These are phyloP conservation scores for Eucalyptus erythrocorys DNA, from an alignment of 345 rosid species.

Conservation along the genomic window DNA sequence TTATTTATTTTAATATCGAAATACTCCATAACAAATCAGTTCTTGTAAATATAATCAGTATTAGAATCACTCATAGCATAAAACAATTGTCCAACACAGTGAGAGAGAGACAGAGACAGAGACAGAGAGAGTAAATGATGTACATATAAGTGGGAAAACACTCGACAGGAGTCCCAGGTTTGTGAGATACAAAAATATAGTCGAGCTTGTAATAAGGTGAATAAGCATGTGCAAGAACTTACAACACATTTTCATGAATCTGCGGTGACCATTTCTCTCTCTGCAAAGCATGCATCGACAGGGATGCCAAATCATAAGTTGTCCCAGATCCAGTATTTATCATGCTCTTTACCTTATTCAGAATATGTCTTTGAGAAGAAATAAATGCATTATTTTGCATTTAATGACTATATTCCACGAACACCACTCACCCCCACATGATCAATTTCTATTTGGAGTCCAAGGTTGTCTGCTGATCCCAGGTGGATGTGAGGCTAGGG, in stretches of 20 bases:
- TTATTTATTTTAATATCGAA: background rate
- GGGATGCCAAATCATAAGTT: background rate
- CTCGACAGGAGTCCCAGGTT: background rate
- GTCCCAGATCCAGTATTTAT: background rate
- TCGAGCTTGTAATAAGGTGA: background rate
- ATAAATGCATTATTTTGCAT: background rate
- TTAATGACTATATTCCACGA: background rate
- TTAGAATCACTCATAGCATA: background rate
- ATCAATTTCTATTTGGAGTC: background rate
- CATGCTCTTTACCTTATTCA: background rate
- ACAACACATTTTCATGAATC: background rate
- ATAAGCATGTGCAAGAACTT: background rate
- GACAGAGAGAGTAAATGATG: background rate
- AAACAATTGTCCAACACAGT: background rate
- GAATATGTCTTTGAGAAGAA: background rate
- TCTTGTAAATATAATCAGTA: background rate
- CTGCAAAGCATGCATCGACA: background rate
- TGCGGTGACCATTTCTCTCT: background rate
- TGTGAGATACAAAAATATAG: background rate
- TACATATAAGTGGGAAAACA: background rate
- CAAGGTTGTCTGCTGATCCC: background rate
- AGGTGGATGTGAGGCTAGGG: background rate
- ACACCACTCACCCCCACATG: background rate
- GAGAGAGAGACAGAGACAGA: background rate
- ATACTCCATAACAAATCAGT: background rate